Evolutionary conservation across 1,139 yeast species (phyloP), one percentile per base, ranked within the genome.

Genomic region (Protomyces arabidopsidicola): DNA sequence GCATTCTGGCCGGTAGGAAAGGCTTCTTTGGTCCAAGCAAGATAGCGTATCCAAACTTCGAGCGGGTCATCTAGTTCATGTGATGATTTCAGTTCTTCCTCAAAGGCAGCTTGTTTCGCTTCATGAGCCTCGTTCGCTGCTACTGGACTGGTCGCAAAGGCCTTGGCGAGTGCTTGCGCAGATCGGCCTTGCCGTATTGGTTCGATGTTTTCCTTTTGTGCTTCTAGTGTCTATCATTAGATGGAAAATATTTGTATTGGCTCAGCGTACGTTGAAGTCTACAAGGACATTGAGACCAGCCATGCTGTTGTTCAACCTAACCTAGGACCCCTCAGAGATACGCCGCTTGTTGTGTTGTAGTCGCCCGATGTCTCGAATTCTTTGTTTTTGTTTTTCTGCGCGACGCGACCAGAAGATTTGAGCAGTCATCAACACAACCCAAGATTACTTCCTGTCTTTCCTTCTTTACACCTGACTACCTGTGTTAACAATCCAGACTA

Each of bases 41-140:
- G 79, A 69, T 89, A 90, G 22, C 85, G 86, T 24, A 89, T 70
- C 73, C 81, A 90, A 0, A 84, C 82, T 66, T 87, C 88, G 35
- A 90, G 74, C 0, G 97, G 97, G 71, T 91, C 97, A 74, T 90
- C 97, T 51, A 84, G 73, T 31, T 86, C 87, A 0, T 82, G 85
- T 1, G 82, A 69, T 0, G 80, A 77, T 18, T 71, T 72, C 22
- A 86, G 73, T 14, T 75, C 75, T 12, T 71, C 65, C 70, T 85
- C 87, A 69, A 80, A 79, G 64, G 73, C 55, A 8, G 55, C 63
- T 20, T 67, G 68, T 24, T 50, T 63, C 1, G 57, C 63, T 8
- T 56, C 62, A 10, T 53, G 39, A 9, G 54, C 64, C 6, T 52
- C 65, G 8, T 61, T 55, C 2, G 55, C 64, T 35, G 48, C 52